Conservation (phyloP, 2,329 filamentous ascomycete species). For the Polytolypa hystricis region DNA sequence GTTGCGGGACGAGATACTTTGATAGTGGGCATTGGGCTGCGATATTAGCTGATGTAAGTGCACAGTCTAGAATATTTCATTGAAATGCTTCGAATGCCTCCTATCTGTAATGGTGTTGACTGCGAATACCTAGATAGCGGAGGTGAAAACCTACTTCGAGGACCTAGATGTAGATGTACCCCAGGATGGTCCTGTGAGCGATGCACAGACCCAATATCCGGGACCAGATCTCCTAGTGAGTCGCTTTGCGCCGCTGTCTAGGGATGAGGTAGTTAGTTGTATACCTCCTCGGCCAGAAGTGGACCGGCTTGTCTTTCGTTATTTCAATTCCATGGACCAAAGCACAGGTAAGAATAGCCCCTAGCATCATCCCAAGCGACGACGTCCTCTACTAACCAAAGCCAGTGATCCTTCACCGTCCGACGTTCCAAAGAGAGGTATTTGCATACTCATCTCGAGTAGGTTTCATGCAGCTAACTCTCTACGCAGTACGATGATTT, state of each 20-base stretch:
- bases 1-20: not conserved
- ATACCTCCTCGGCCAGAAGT: conserved; percentile 15
- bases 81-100: not conserved
- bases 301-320: conserved; percentile 21
- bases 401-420: conserved; percentile 13
- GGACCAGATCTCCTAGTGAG: conserved; percentile 2
- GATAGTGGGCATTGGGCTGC: conserved; percentile 3
- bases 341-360: conserved; percentile 10
- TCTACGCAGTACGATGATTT: conserved; percentile 31
- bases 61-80: not conserved
- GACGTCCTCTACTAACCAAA: not conserved
- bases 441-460: conserved; percentile 9
- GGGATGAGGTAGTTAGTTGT: conserved; percentile 23
- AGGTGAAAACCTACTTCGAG: conserved; percentile 1
- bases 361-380: not conserved
- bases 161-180: not conserved
- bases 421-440: conserved; percentile 23
- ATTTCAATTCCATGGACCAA: conserved; percentile 22
- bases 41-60: conserved; percentile 2
- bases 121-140: not conserved
- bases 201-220: not conserved
- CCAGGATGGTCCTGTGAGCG: not conserved
- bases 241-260: conserved; percentile 10
- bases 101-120: no score
- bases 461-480: not conserved